Percentiles rank a stretch among this genome's conserved stretches.
These are phyloP conservation scores for Suillus discolor DNA, from an alignment of 768 basidiomycete genomes.

Conservation along the genomic window DNA sequence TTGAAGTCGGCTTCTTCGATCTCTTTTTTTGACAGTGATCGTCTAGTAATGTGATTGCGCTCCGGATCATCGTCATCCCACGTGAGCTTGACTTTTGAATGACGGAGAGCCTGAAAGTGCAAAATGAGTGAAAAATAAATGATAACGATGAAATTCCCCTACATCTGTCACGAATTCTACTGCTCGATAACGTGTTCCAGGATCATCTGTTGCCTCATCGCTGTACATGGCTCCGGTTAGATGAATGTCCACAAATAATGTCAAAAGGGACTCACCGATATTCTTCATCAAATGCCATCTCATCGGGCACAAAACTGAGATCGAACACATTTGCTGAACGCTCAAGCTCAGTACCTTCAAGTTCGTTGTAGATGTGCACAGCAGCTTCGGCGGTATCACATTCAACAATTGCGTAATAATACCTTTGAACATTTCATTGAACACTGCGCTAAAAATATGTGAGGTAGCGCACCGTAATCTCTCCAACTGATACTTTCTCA, in stretches of 20 bases:
- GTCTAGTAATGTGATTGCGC: constrained; percentile 77
- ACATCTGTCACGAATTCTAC: constrained; percentile 95
- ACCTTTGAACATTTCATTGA: constrained; percentile 49
- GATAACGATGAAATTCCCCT: constrained; percentile 30
- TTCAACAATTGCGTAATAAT: constrained; percentile 93
- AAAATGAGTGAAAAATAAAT: background rate
- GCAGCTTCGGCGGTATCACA: constrained; percentile 82
- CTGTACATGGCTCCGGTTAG: constrained; percentile 39
- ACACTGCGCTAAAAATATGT: background rate
- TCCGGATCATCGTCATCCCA: constrained; percentile 99
- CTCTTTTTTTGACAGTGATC: constrained; percentile 77
- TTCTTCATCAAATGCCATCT: constrained; percentile 82
- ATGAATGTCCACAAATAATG: background rate
- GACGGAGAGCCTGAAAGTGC: constrained; percentile 77
- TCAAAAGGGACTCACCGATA: constrained; percentile 51
- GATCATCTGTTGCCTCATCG: constrained; percentile 80
- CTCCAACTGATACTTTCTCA: constrained; percentile 92
- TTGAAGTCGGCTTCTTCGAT: constrained; percentile 92
- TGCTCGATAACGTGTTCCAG: constrained; percentile 61
- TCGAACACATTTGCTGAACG: constrained; percentile 96
- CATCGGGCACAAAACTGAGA: constrained; percentile 90
- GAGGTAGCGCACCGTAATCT: constrained; percentile 68
- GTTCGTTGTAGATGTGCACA: constrained; percentile 76
- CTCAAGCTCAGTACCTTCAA: constrained; percentile 95
- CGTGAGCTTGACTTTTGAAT: constrained; percentile 96